Base-by-base conservation (phyloP, 257 asterid species). In the Nicotiana tomentosiformis region DNA sequence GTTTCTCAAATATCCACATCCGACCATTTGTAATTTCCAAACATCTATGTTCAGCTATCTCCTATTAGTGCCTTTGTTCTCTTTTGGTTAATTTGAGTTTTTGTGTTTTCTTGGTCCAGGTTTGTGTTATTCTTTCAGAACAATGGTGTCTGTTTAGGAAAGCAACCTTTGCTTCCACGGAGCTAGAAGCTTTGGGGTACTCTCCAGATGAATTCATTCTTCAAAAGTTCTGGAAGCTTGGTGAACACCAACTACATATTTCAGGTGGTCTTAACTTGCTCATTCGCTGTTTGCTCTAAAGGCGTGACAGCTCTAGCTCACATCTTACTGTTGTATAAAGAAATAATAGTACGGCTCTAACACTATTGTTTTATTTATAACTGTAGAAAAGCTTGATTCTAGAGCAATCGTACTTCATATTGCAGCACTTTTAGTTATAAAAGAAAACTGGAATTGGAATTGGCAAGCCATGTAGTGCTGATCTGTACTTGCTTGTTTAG, bases 141-240 rank as follows among this genome's bases (percentile, higher is more conserved):
- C 85, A 84, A 61, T 96, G 99, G 98, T 90, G 91, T 91, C 87
- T 96, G 87, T 96, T 96, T 88, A 93, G 87, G 84, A 91, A 86
- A 90, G 43, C 87, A 64, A 92, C 85, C 84, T 96, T 87, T 89
- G 91, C 88, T 55, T 87, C 86, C 68, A 91, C 98, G 49, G 89
- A 92, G 83, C 87, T 96, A 90, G 97, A 92, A 83, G 82, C 87
- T 39, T 88, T 96, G 65, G 98, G 97, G 83, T 90, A 88, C 86
- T 77, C 85, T 79, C 97, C 98, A 26, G 91, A 91, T 53, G 89
- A 88, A 70, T 72, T 90, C 66, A 86, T 86, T 82, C 83, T 94
- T 84, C 88, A 90, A 65, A 92, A 90, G 81, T 96, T 90, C 89
- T 96, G 98, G 98, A 88, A 87, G 87, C 82, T 93, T 86, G 90